These are phyloP conservation scores for Claviceps sp. DNA, from an alignment of 2,329 filamentous ascomycete species.

Conservation along the genomic window DNA sequence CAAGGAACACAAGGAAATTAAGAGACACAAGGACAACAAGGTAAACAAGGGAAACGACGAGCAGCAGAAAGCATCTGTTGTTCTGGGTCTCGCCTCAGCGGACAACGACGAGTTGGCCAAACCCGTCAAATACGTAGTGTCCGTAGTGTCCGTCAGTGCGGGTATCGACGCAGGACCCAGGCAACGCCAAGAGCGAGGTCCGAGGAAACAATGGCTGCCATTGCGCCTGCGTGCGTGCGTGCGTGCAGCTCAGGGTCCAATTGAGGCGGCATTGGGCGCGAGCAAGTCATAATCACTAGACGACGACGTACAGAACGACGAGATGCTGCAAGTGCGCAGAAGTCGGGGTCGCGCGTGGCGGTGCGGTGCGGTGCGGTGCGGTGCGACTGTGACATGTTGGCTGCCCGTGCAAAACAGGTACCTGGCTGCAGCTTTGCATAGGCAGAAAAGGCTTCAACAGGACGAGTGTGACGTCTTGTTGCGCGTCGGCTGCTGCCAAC, in stretches of 20 bases:
- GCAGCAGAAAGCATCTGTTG: too few species aligned
- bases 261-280: not conserved
- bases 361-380: not conserved
- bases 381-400: not conserved
- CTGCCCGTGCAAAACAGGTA: not conserved
- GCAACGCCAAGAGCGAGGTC: too few species aligned
- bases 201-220: not conserved
- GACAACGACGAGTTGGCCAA: too few species aligned
- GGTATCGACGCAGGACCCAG: not conserved
- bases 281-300: not conserved
- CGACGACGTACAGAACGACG: not conserved
- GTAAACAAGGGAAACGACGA: too few species aligned
- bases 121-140: not conserved
- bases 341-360: not conserved
- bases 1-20: too few species aligned
- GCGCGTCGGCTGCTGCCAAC: not conserved
- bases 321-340: not conserved
- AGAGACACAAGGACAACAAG: too few species aligned
- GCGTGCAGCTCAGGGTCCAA: too few species aligned
- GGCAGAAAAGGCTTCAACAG: not conserved
- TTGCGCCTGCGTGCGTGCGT: not conserved
- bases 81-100: too few species aligned
- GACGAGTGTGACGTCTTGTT: not conserved
- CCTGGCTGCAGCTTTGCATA: too few species aligned
- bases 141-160: not conserved